Conservation (phyloP, 306 rosid species). For the Vicia sativa region DNA sequence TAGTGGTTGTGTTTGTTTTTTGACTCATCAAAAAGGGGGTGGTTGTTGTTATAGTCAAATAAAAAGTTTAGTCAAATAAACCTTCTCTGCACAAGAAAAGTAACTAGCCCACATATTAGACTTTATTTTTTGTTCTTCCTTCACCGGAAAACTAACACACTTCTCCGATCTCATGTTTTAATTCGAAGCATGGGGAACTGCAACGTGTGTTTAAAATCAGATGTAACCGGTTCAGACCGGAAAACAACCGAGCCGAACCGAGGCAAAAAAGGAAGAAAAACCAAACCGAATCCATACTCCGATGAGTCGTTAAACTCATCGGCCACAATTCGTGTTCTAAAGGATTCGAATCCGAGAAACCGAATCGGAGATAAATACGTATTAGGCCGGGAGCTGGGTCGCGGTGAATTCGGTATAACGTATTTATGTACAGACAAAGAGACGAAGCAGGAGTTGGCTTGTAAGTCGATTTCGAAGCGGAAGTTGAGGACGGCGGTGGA, state of each 20-base stretch:
- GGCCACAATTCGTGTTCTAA: slow-evolving; percentile 84
- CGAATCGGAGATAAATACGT: slow-evolving; percentile 86
- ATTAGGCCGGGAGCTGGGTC: slow-evolving; percentile 89
- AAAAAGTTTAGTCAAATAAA: neutral
- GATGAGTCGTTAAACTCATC: slow-evolving; percentile 50
- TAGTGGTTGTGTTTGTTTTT: neutral
- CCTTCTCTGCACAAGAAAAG: neutral
- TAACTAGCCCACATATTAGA: neutral
- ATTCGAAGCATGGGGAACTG: slow-evolving; percentile 72
- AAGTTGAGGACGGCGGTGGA: slow-evolving; percentile 86
- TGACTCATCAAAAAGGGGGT: neutral
- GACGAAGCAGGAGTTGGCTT: slow-evolving; percentile 78
- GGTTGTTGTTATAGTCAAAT: slow-evolving; percentile 7
- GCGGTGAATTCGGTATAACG: slow-evolving; percentile 98
- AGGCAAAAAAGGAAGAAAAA: slow-evolving; percentile 45
- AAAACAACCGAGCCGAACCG: slow-evolving; percentile 7
- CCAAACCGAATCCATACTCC: slow-evolving; percentile 54
- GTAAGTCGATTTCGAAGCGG: slow-evolving; percentile 92
- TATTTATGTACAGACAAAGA: slow-evolving; percentile 90
- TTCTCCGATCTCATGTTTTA: neutral
- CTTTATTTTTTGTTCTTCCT: neutral
- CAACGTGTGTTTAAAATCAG: slow-evolving; percentile 62
- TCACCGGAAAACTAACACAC: neutral
- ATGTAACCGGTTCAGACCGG: slow-evolving; percentile 40
- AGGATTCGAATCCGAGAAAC: slow-evolving; percentile 69